phyloP scores from a whole-genome alignment of 805 yeast genomes.

The Ogataea pini region DNA sequence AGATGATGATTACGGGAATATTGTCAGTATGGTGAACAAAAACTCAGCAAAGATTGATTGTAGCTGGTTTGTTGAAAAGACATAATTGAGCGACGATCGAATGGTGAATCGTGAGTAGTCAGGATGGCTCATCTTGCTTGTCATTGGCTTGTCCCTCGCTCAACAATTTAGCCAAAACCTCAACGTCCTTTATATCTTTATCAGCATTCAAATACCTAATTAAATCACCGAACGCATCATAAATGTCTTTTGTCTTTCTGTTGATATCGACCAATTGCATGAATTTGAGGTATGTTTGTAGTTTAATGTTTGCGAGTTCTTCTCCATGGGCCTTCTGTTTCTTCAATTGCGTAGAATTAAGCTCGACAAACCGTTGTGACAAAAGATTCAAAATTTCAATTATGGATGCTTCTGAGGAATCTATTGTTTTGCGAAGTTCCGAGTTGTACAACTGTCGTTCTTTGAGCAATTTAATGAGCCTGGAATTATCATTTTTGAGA shows the following conservation, averaged over 20 bases:
- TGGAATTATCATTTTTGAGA: slow-evolving; percentile 19
- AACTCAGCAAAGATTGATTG: slow-evolving; percentile 15
- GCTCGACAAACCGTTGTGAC: slow-evolving; percentile 11
- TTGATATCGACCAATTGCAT: slow-evolving; percentile 22
- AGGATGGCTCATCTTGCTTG: background rate
- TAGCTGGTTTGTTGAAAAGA: slow-evolving; percentile 22
- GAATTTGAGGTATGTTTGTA: slow-evolving; percentile 21
- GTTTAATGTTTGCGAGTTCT: slow-evolving; percentile 14
- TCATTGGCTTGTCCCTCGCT: background rate
- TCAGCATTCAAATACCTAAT: slow-evolving; percentile 13
- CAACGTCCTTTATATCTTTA: slow-evolving; percentile 8
- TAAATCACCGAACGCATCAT: slow-evolving; percentile 17
- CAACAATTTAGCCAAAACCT: slow-evolving; percentile 8
- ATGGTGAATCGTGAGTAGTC: too few species aligned
- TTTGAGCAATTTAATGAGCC: slow-evolving; percentile 14
- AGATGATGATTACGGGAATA: slow-evolving; percentile 32
- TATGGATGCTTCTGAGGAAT: slow-evolving; percentile 20
- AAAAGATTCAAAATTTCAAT: slow-evolving; percentile 17
- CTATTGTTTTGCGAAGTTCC: slow-evolving; percentile 21
- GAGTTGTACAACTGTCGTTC: slow-evolving; percentile 22
- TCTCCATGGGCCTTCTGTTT: slow-evolving; percentile 17
- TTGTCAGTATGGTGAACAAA: slow-evolving; percentile 19
- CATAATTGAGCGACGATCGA: too few species aligned
- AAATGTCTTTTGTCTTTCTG: slow-evolving; percentile 19
- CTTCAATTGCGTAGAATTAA: slow-evolving; percentile 17